phyloP scores from a whole-genome alignment of 768 basidiomycete species.

The Amanita molliuscula region DNA sequence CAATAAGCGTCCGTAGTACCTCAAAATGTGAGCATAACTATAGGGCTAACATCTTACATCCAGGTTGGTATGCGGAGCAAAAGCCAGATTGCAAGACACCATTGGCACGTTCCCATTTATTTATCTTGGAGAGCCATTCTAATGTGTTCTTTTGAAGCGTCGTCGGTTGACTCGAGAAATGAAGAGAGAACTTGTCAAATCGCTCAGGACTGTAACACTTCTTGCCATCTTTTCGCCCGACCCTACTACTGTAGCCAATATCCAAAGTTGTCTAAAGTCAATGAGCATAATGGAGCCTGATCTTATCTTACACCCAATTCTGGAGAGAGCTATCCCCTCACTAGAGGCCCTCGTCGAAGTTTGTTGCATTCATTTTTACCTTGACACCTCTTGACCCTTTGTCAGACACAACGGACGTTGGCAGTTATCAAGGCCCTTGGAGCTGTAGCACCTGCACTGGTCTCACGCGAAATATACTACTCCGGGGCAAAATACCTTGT shows the following conservation, averaged over 20 bases:
- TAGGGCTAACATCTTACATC: constrained; percentile 1
- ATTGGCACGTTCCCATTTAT: constrained; percentile 21
- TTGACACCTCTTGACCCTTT: constrained; percentile 5
- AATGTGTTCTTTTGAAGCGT: constrained; percentile 25
- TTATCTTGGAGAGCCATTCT: background rate
- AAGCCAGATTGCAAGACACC: constrained; percentile 76
- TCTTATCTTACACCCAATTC: constrained; percentile 67
- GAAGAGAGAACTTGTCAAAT: constrained; percentile 78
- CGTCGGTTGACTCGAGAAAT: constrained; percentile 71
- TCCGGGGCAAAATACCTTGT: constrained; percentile 75
- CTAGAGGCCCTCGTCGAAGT: constrained; percentile 86
- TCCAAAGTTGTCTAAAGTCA: constrained; percentile 73
- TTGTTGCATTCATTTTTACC: constrained; percentile 9
- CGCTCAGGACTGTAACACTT: constrained; percentile 69
- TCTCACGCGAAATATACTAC: constrained; percentile 72
- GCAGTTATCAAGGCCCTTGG: constrained; percentile 81
- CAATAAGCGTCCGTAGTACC: constrained; percentile 49
- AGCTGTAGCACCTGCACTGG: constrained; percentile 69
- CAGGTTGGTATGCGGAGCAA: constrained; percentile 75
- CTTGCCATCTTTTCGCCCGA: constrained; percentile 91
- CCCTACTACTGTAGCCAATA: constrained; percentile 58
- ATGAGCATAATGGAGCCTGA: constrained; percentile 82
- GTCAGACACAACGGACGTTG: constrained; percentile 72
- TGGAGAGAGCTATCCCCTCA: constrained; percentile 79
- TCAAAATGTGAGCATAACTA: background rate